Evolutionary conservation across 2,329 filamentous ascomycete species (phyloP), one percentile per base, ranked within the genome.

Genomic region (Aspergillus alliaceus): DNA sequence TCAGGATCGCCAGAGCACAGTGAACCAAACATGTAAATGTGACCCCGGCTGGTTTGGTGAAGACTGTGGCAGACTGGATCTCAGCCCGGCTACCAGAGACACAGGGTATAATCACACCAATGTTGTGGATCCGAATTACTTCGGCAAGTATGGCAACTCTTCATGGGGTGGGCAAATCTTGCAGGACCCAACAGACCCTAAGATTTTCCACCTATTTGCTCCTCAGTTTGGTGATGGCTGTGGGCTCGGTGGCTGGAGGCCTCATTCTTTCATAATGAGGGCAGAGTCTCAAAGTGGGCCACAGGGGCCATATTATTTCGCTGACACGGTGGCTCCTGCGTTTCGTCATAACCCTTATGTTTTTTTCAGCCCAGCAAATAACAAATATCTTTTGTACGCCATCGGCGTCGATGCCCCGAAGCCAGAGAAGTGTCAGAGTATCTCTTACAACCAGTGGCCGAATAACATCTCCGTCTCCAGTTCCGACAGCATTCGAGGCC

Each of bases 131-230:
- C 42, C 57, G 11, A 51, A 14, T 8, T 50, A 58, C 34, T 50
- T 39, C n/a, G 57, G 53, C 6, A 66, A 64, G 1, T 71, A 62
- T 12, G 64, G 74, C 15, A 79, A 77, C 48, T 79, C 80, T 0
- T 81, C 79, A 0, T 82, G 80, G 80, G 78, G 80, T 14, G 77
- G 76, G 0, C 73, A 74, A 12, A 79, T 82, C 32, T 52, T 82
- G 0, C 77, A 77, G 37, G 80, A 82, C 50, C 76, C 67, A 0
- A 15, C 63, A 0, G 70, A 80, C 14, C 59, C 60, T 0, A 52
- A 54, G 0, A 66, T 80, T 0, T 80, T 81, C 50, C 79, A 82
- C 51, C 73, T 82, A 0, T 69, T 82, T 44, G 72, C 73, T 1
- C 75, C 78, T 0, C 77, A 82, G 49, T 80, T 82, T 56, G 68